Evolutionary conservation across 2,329 filamentous ascomycete species (phyloP).

Genomic region (Colletotrichum cereale): DNA sequence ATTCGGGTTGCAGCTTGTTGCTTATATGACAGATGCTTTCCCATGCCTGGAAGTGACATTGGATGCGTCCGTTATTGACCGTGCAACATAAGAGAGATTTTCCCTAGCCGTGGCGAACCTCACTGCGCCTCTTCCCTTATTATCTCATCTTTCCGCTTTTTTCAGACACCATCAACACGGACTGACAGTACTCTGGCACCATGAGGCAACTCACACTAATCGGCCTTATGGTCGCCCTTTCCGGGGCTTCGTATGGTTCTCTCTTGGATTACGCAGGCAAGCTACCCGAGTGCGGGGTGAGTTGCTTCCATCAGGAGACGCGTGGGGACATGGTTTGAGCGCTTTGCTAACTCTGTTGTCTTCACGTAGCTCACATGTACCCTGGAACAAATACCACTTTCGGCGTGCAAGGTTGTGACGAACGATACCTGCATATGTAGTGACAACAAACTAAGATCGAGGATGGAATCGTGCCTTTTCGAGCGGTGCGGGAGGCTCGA

Average conservation of each 20-base stretch:
- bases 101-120: neutral
- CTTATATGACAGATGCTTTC: slow-evolving; percentile 27
- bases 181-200: neutral
- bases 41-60: neutral
- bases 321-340: neutral
- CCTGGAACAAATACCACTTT: slow-evolving; percentile 41
- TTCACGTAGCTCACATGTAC: slow-evolving; percentile 43
- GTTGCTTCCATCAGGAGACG: neutral
- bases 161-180: neutral
- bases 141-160: no score
- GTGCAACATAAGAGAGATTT: neutral
- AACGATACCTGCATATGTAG: slow-evolving; percentile 49
- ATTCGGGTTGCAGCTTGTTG: neutral
- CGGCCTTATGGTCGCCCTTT: slow-evolving; percentile 36
- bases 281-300: slow-evolving; percentile 44
- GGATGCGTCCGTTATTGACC: slow-evolving; percentile 18
- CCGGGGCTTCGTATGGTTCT: slow-evolving; percentile 31
- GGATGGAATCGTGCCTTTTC: slow-evolving; percentile 44
- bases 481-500: slow-evolving; percentile 45
- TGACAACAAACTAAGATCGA: slow-evolving; percentile 41
- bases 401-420: slow-evolving; percentile 43
- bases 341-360: slow-evolving; percentile 1
- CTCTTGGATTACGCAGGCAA: slow-evolving; percentile 38
- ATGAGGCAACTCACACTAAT: slow-evolving; percentile 38
- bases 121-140: neutral